phyloP scores from a whole-genome alignment of 805 yeast genomes.

The Lachancea dasiensis region DNA sequence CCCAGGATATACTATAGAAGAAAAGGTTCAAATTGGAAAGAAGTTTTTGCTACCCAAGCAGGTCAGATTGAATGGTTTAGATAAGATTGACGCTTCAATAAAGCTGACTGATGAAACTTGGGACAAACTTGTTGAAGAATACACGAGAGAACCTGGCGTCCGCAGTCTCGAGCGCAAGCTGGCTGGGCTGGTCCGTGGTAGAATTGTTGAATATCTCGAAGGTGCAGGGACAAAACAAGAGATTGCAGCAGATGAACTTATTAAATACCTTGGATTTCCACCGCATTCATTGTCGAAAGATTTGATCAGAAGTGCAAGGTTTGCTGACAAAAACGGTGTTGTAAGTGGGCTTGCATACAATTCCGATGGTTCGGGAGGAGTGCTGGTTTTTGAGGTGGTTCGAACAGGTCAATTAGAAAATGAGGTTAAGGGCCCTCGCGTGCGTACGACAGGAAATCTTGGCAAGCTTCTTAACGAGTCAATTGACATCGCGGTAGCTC shows the following conservation, averaged over 20 bases:
- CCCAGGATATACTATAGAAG: conserved; percentile 73
- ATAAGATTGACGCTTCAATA: conserved; percentile 31
- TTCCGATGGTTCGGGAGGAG: conserved; percentile 80
- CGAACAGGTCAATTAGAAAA: conserved; percentile 35
- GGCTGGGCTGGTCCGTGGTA: conserved; percentile 72
- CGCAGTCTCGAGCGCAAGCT: conserved; percentile 70
- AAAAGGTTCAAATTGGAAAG: conserved; percentile 66
- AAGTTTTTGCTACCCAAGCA: conserved; percentile 73
- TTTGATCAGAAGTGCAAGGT: conserved; percentile 38
- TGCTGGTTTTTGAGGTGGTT: conserved; percentile 71
- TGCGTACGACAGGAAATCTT: conserved; percentile 72
- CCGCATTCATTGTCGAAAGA: conserved; percentile 39
- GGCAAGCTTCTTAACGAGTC: conserved; percentile 80
- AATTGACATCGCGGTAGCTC: conserved; percentile 69
- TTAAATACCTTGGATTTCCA: conserved; percentile 66
- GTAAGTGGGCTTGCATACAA: conserved; percentile 87
- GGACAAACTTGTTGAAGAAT: conserved; percentile 55
- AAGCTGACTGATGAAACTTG: conserved; percentile 48
- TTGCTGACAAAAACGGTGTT: conserved; percentile 56
- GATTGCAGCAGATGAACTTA: conserved; percentile 48
- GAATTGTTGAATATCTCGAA: conserved; percentile 60
- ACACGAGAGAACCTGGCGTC: conserved; percentile 84
- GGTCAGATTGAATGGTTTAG: conserved; percentile 58
- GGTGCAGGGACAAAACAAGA: conserved; percentile 12
- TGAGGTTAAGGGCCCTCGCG: conserved; percentile 32